A percentile compares a stretch with the other conserved stretches of the same genome.
Evolutionary conservation across 2,329 filamentous ascomycete genomes (phyloP).

Genomic region (Beauveria brongniartii): DNA sequence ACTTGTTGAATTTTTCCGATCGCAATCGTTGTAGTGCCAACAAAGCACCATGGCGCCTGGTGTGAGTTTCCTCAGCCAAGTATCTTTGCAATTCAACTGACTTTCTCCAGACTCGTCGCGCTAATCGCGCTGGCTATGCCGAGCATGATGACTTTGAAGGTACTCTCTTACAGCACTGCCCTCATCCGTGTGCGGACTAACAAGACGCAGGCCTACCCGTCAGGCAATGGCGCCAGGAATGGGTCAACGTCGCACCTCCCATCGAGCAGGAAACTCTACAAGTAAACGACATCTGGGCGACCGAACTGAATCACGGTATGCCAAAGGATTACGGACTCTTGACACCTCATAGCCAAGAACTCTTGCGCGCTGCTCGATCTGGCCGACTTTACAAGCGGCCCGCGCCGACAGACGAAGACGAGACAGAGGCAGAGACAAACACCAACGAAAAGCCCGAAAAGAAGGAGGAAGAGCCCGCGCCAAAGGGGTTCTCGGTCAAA

Average conservation of each 20-base stretch:
- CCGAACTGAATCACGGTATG: constrained; percentile 71
- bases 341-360: constrained; percentile 69
- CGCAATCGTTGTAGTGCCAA: neutral
- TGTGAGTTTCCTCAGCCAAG: neutral
- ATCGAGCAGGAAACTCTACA: constrained; percentile 54
- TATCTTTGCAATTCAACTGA: neutral
- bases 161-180: constrained; percentile 18
- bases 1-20: neutral
- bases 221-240: constrained; percentile 76
- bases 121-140: constrained; percentile 46
- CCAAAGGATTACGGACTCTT: constrained; percentile 77
- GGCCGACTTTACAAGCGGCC: constrained; percentile 69
- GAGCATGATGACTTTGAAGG: constrained; percentile 57
- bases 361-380: constrained; percentile 73
- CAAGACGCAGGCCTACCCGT: constrained; percentile 64
- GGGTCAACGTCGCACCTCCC: constrained; percentile 59
- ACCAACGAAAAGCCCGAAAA: constrained; percentile 47
- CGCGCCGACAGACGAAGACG: constrained; percentile 52
- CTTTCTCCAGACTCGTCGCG: constrained; percentile 42
- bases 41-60: constrained; percentile 11
- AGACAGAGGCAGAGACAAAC: constrained; percentile 40
- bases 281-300: constrained; percentile 61
- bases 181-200: neutral
- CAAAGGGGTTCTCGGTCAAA: constrained; percentile 46
- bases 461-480: constrained; percentile 52